Evolutionary conservation across 129 eudicot genomes (phyloP), one percentile per base, ranked within the genome.

Genomic region (Saposhnikovia divaricata): DNA sequence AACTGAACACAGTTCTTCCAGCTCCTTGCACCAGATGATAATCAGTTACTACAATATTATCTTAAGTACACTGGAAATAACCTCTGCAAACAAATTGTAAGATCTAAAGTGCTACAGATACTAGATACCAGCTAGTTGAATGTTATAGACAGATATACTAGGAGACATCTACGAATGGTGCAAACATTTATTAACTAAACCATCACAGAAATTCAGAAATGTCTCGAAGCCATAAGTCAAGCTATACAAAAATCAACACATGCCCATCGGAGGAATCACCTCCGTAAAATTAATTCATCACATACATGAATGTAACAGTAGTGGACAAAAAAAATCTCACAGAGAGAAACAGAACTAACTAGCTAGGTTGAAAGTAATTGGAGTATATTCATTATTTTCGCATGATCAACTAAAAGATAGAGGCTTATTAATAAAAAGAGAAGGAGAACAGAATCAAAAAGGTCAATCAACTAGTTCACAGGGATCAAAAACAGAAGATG

Each of bases 321-420:
- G 45, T 0, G 75, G 25, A 38, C 7, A 45, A 70, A 70, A 38
- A 34, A 34, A 0, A 16, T 14, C 9, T 38, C 27, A 38, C 45
- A 21, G 10, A 42, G 31, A 72, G 77, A 42, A 74, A 42, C 3
- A 12, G 38, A 72, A 13, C 37, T 2, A 18, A 0, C 34, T 16
- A 74, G 25, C 34, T 16, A 74, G 25, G 25, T 44, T n/a, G 55
- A 74, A 74, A 74, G 77, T 25, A 74, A 74, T 44, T 44, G 44
- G 15, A 27, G 61, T 37, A 77, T 77, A 77, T 57, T 25, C 71
- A 53, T 39, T 27, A 57, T 76, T 18, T 77, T 21, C 37, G 31
- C 18, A 55, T 53, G 34, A 38, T 77, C 70, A 46, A 19, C 34
- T 25, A 53, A 10, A 53, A 39, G 47, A 37, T 51, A 7, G 12